Percentiles rank a stretch among this genome's conserved stretches.
phyloP scores from a whole-genome alignment of 2,329 filamentous ascomycete species.

The Knufia petricola region DNA sequence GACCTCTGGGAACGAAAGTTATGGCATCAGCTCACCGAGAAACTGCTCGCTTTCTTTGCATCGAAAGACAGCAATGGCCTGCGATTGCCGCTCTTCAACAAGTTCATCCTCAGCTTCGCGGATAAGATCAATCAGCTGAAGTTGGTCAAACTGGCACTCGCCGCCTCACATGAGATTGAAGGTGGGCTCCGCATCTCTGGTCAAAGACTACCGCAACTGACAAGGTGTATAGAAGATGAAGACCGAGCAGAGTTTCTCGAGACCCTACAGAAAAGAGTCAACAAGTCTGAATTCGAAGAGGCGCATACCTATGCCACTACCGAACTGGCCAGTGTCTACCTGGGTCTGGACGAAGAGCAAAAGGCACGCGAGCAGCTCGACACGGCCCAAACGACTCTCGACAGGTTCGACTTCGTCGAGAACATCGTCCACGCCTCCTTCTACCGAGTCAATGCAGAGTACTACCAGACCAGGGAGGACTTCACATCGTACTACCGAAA shows the following conservation, averaged over 20 bases:
- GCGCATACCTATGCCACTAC: constrained; percentile 90
- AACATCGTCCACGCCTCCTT: constrained; percentile 91
- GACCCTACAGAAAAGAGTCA: constrained; percentile 74
- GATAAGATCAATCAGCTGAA: constrained; percentile 99
- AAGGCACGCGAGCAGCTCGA: constrained; percentile 80
- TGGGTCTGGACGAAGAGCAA: constrained; percentile 69
- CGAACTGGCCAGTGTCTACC: constrained; percentile 77
- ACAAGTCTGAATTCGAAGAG: constrained; percentile 87
- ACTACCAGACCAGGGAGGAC: constrained; percentile 85
- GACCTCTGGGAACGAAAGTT: constrained; percentile 97
- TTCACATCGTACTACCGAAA: constrained; percentile 97
- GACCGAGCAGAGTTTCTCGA: constrained; percentile 80
- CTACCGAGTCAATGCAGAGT: constrained; percentile 89
- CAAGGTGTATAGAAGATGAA: constrained; percentile 56
- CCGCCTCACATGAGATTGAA: constrained; percentile 74
- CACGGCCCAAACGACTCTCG: constrained; percentile 75
- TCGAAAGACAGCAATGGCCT: constrained; percentile 69
- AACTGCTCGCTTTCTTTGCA: constrained; percentile 79
- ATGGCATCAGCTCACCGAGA: constrained; percentile 96
- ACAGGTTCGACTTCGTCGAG: constrained; percentile 89
- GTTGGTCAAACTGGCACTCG: constrained; percentile 81
- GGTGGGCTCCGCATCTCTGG: constrained; percentile 39
- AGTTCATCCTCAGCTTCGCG: constrained; percentile 90
- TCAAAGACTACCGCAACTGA: not conserved
- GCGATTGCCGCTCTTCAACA: constrained; percentile 83